phyloP scores from a whole-genome alignment of 768 basidiomycete genomes.

The Lentinula sp. region DNA sequence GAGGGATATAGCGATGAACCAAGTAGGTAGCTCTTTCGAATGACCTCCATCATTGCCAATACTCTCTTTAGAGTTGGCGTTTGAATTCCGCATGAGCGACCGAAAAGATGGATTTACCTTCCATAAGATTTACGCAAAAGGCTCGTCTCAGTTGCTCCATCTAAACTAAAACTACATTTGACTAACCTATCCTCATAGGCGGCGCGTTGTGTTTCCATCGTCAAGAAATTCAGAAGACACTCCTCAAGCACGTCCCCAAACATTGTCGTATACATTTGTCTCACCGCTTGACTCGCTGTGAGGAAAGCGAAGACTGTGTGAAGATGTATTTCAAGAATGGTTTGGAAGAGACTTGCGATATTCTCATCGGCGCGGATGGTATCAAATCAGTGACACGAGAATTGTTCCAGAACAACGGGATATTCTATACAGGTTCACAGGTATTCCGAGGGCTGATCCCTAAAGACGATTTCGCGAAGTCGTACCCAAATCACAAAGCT shows the following conservation, averaged over 20 bases:
- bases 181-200: constrained; percentile 10
- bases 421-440: constrained; percentile 30
- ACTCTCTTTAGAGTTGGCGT: constrained; percentile 15
- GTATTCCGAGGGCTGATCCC: constrained; percentile 33
- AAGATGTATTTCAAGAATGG: constrained; percentile 19
- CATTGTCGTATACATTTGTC: constrained; percentile 25
- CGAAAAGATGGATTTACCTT: constrained; percentile 22
- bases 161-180: neutral
- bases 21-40: constrained; percentile 8
- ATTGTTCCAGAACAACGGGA: constrained; percentile 18
- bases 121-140: constrained; percentile 17
- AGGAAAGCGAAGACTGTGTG: constrained; percentile 12
- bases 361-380: constrained; percentile 37
- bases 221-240: constrained; percentile 35
- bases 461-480: constrained; percentile 16
- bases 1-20: constrained; percentile 13
- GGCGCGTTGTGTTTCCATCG: constrained; percentile 29
- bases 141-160: constrained; percentile 8
- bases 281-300: constrained; percentile 36
- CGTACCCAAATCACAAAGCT: constrained; percentile 24
- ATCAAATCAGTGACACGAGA: constrained; percentile 20
- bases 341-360: constrained; percentile 21
- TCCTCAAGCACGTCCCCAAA: constrained; percentile 29
- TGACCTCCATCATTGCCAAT: constrained; percentile 4
- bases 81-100: constrained; percentile 26